A percentile compares a stretch with the other conserved stretches of the same genome.
phyloP scores from a whole-genome alignment of 2,329 filamentous ascomycete species.

The Colletotrichum sp. region DNA sequence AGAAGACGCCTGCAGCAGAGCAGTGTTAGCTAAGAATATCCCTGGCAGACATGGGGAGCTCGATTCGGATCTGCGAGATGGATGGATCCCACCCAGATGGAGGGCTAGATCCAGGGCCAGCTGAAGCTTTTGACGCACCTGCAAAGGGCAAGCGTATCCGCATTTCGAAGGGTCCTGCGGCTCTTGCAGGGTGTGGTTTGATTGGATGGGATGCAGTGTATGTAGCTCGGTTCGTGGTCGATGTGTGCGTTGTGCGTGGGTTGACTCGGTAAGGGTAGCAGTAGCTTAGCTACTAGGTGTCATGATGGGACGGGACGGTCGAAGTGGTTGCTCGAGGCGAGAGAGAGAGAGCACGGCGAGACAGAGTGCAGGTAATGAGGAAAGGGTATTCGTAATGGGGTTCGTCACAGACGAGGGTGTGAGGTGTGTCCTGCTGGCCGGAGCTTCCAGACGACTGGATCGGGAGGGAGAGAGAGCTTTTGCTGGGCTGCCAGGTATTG shows the following conservation, averaged over 20 bases:
- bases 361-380: background rate
- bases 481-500: background rate
- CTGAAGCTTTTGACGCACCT: conserved; percentile 57
- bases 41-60: background rate
- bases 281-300: background rate
- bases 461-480: conserved; percentile 5
- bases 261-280: background rate
- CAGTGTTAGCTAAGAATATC: conserved; percentile 15
- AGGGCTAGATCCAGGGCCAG: background rate
- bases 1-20: conserved; percentile 64
- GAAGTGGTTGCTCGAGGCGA: background rate
- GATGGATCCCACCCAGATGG: background rate
- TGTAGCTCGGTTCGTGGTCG: background rate
- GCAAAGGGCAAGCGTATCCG: conserved; percentile 89
- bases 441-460: conserved; percentile 11
- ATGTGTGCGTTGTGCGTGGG: background rate
- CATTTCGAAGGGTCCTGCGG: conserved; percentile 52
- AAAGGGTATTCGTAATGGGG: conserved; percentile 13
- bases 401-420: conserved; percentile 14
- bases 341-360: background rate
- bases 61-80: background rate
- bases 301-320: background rate
- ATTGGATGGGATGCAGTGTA: background rate
- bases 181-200: conserved; percentile 1
- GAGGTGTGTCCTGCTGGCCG: conserved; percentile 12